Evolutionary conservation across 768 basidiomycete species (phyloP).

Genomic region (Boletus rex-veris): DNA sequence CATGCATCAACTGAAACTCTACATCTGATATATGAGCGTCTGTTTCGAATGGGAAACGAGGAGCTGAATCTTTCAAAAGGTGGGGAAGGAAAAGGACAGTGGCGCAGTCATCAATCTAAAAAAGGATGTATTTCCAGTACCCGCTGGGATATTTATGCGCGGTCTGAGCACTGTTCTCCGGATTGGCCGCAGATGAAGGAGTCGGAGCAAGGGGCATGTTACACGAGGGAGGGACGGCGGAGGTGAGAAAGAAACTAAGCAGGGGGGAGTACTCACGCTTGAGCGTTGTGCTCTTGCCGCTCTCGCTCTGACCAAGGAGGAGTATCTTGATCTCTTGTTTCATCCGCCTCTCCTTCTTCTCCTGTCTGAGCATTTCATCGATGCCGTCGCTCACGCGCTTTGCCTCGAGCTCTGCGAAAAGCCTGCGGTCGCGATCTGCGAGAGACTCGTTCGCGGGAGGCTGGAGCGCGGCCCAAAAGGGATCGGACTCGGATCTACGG

Average conservation of each 20-base stretch:
- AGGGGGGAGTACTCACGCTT: constrained; percentile 62
- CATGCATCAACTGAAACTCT: constrained; percentile 85
- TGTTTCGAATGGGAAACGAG: not conserved
- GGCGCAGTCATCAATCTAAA: not conserved
- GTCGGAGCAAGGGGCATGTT: not conserved
- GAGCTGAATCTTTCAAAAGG: not conserved
- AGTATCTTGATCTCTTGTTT: constrained; percentile 71
- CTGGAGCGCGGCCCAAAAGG: constrained; percentile 60
- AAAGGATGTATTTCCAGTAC: constrained; percentile 1
- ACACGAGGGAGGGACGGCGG: not conserved
- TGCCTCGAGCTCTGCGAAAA: constrained; percentile 67
- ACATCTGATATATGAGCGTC: constrained; percentile 22
- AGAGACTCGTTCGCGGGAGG: constrained; percentile 74
- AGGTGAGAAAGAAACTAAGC: constrained; percentile 4
- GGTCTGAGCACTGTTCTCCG: constrained; percentile 1
- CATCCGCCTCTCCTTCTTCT: constrained; percentile 57
- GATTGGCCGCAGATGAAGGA: not conserved
- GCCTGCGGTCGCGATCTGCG: constrained; percentile 59
- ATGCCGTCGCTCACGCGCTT: constrained; percentile 73
- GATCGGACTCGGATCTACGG: constrained; percentile 57
- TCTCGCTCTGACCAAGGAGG: constrained; percentile 85
- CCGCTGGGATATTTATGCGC: not conserved
- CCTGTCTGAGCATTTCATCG: constrained; percentile 72
- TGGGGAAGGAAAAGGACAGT: constrained; percentile 2
- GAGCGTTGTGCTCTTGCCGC: constrained; percentile 83